Base-by-base conservation (phyloP, 106 monocot genomes). In the Xerophyta viscosa region DNA sequence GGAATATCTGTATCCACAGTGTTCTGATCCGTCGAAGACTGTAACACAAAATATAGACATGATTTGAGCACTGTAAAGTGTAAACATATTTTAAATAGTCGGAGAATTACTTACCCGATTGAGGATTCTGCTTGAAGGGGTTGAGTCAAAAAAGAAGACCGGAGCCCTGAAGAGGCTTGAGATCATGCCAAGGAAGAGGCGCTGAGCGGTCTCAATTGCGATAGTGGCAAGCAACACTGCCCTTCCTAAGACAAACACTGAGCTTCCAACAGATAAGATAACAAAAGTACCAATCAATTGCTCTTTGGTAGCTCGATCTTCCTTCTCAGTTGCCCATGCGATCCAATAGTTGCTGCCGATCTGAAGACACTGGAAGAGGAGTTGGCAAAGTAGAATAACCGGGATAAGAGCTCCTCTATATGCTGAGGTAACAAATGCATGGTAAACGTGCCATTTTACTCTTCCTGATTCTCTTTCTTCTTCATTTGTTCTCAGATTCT, bases 261-360 rank as follows among this genome's bases (percentile, higher is more conserved):
- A 92, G 52, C 92, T 83, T 19, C 73, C 76, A 0, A 56, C 42
- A 20, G 92, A 87, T 41, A 92, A 5, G 14, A 82, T 25, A 37
- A 69, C 62, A 59, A 77, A 92, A 12, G 83, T 65, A 7, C 57
- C 73, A 14, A 92, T 64, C 50, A 87, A 10, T 37, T 69, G 71
- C 41, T 66, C 62, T 50, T 46, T 82, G 14, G 65, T 83, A 4
- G 67, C 61, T 58, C 21, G 54, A 14, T 64, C 63, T 31, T 62
- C 61, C 30, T 56, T 65, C 19, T 79, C 83, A 26, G 68, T 77
- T 26, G 83, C 87, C 79, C 83, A 92, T 2, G 92, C 87, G 26
- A 92, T 83, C 92, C 92, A 93, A 33, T 84, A 93, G 63, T 80
- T 93, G 69, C 92, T 87, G 9, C 60, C 65, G 33, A 93, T 87